Percentiles rank a stretch among this genome's conserved stretches.
These are phyloP conservation scores for Pythium oligandrum DNA, from an alignment of 352 stramenopile species.

Conservation along the genomic window DNA sequence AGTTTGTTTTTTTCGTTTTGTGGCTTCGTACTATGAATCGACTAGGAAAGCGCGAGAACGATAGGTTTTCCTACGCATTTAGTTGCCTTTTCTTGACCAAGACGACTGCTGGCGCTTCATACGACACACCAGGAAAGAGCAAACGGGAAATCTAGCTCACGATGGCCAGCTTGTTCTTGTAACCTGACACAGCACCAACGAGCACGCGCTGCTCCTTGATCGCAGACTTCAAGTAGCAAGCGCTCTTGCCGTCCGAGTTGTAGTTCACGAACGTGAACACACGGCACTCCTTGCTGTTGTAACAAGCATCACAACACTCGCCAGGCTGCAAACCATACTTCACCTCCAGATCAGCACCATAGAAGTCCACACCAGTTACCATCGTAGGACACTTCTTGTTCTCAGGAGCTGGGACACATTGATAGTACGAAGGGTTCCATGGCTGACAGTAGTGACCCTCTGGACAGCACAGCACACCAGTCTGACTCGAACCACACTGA, in stretches of 20 bases:
- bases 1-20: too few relatives aligned
- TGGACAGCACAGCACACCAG: conserved; percentile 34
- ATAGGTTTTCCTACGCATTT: too few relatives aligned
- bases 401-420: conserved; percentile 33
- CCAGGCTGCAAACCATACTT: conserved; percentile 33
- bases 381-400: conserved; percentile 35
- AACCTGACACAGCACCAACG: conserved; percentile 34
- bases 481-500: conserved; percentile 28
- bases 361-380: conserved; percentile 38
- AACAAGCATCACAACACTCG: conserved; percentile 47
- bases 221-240: conserved; percentile 55
- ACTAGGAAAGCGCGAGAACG: too few relatives aligned
- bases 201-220: conserved; percentile 22
- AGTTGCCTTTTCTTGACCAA: too few relatives aligned
- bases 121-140: too few relatives aligned
- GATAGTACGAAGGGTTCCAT: conserved; percentile 55
- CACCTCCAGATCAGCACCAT: conserved; percentile 39
- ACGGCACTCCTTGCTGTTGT: conserved; percentile 25
- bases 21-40: too few relatives aligned
- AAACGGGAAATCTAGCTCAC: too few relatives aligned
- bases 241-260: conserved; percentile 34
- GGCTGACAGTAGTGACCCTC: conserved; percentile 44
- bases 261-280: conserved; percentile 61
- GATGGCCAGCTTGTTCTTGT: conserved; percentile 28
- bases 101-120: too few relatives aligned